A percentile compares a stretch with the other conserved stretches of the same genome.
phyloP scores from a whole-genome alignment of 495 filamentous ascomycete genomes.

The Daldinia caldariorum region DNA sequence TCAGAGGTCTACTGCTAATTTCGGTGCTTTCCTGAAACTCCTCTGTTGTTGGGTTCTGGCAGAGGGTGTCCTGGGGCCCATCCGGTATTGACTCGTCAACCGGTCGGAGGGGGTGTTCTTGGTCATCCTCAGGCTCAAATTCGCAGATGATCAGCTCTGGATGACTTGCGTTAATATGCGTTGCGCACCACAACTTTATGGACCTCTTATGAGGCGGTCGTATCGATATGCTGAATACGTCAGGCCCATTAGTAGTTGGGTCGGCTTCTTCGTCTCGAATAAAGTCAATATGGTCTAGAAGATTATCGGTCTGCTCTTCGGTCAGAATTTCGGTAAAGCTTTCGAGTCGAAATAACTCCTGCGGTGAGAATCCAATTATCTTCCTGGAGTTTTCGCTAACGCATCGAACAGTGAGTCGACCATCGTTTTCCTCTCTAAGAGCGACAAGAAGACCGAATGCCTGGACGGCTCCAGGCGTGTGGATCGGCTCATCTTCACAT shows the following conservation, averaged over 20 bases:
- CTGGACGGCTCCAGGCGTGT: slow-evolving; percentile 90
- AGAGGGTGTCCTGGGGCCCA: slow-evolving; percentile 76
- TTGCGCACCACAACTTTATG: slow-evolving; percentile 87
- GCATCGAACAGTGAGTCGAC: slow-evolving; percentile 74
- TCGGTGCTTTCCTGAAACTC: slow-evolving; percentile 79
- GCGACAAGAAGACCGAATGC: slow-evolving; percentile 83
- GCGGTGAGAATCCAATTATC: slow-evolving; percentile 82
- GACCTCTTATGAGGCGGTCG: slow-evolving; percentile 61
- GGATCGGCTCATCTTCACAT: slow-evolving; percentile 95
- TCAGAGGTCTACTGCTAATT: slow-evolving; percentile 77
- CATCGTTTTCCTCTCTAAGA: slow-evolving; percentile 74
- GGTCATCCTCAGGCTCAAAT: slow-evolving; percentile 89
- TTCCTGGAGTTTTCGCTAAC: slow-evolving; percentile 86
- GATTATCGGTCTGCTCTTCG: slow-evolving; percentile 82
- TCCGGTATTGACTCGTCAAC: slow-evolving; percentile 65
- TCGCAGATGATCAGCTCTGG: slow-evolving; percentile 85
- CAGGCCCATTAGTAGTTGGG: slow-evolving; percentile 77
- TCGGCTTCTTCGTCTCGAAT: slow-evolving; percentile 81
- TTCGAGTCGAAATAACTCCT: slow-evolving; percentile 75
- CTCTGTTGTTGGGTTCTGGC: slow-evolving; percentile 72
- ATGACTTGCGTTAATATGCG: slow-evolving; percentile 74
- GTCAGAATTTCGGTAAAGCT: slow-evolving; percentile 83
- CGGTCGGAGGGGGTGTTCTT: slow-evolving; percentile 71
- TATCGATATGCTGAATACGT: slow-evolving; percentile 84
- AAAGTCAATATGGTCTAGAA: slow-evolving; percentile 89